Conservation (phyloP, 768 basidiomycete species). For the Agrocybe praecox region DNA sequence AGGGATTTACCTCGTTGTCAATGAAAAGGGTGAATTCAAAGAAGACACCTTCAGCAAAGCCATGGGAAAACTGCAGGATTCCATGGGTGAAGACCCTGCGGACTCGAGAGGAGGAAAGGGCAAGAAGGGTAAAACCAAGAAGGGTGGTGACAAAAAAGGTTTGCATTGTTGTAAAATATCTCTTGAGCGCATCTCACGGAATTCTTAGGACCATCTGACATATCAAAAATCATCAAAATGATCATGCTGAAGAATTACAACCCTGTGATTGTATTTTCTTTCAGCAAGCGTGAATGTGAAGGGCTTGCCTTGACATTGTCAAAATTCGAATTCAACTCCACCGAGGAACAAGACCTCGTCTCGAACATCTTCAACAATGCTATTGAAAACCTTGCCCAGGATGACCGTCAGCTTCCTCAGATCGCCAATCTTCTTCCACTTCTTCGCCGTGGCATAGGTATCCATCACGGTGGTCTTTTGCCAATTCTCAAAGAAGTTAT, state of each 20-base stretch:
- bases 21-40: slow-evolving; percentile 95
- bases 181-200: background rate
- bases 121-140: slow-evolving; percentile 89
- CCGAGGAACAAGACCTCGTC: slow-evolving; percentile 89
- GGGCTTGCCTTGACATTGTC: slow-evolving; percentile 86
- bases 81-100: slow-evolving; percentile 88
- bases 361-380: slow-evolving; percentile 92
- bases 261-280: slow-evolving; percentile 97
- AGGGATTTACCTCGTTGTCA: slow-evolving; percentile 97
- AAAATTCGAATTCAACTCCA: slow-evolving; percentile 94
- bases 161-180: slow-evolving; percentile 7
- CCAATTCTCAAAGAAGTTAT: slow-evolving; percentile 99
- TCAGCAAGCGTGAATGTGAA: slow-evolving; percentile 98
- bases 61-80: slow-evolving; percentile 91
- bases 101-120: slow-evolving; percentile 85
- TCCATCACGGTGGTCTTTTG: slow-evolving; percentile 96
- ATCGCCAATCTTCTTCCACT: slow-evolving; percentile 92
- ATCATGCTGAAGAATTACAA: slow-evolving; percentile 98
- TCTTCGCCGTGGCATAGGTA: slow-evolving; percentile 93
- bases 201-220: slow-evolving; percentile 79
- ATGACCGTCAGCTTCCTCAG: slow-evolving; percentile 90
- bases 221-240: slow-evolving; percentile 97
- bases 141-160: slow-evolving; percentile 93
- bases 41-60: slow-evolving; percentile 98
- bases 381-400: slow-evolving; percentile 82